Conservation (phyloP, 2,329 filamentous ascomycete genomes). For the Penicillium sp. region DNA sequence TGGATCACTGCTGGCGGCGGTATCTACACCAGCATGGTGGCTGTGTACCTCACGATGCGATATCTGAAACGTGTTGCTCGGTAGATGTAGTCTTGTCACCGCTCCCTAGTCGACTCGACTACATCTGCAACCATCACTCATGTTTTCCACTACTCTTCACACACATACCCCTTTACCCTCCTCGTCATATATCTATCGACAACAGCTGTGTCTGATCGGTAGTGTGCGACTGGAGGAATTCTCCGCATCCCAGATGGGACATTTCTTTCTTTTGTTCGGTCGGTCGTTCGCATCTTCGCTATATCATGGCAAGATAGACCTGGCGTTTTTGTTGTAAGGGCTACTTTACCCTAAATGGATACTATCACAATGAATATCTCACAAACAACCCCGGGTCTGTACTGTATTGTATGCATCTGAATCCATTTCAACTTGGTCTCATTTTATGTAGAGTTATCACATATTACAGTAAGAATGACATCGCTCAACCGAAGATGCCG, state of each 20-base stretch:
- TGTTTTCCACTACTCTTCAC: not conserved
- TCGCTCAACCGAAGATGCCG: not conserved
- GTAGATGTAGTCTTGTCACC: not conserved
- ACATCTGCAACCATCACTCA: not conserved
- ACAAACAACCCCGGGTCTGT: not conserved
- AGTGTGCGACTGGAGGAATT: not conserved
- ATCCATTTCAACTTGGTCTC: not conserved
- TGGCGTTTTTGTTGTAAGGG: conserved; percentile 17
- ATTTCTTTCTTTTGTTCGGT: conserved; percentile 17
- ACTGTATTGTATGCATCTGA: not conserved
- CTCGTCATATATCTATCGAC: conserved; percentile 1
- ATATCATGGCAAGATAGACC: conserved; percentile 16
- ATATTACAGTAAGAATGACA: conserved; percentile 5
- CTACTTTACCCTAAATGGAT: conserved; percentile 23
- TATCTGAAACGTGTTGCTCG: conserved; percentile 26
- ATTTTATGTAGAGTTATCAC: not conserved
- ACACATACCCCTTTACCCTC: not conserved
- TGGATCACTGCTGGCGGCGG: conserved; percentile 33
- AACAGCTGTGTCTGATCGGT: not conserved
- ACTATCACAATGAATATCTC: not conserved
- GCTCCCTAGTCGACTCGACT: not conserved
- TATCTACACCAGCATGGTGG: conserved; percentile 32
- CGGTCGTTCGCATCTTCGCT: conserved; percentile 7
- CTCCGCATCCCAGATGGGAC: conserved; percentile 1
- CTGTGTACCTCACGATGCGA: conserved; percentile 33